These are phyloP conservation scores for Komagataella pastoris DNA, from an alignment of 805 yeast species.

Conservation along the genomic window DNA sequence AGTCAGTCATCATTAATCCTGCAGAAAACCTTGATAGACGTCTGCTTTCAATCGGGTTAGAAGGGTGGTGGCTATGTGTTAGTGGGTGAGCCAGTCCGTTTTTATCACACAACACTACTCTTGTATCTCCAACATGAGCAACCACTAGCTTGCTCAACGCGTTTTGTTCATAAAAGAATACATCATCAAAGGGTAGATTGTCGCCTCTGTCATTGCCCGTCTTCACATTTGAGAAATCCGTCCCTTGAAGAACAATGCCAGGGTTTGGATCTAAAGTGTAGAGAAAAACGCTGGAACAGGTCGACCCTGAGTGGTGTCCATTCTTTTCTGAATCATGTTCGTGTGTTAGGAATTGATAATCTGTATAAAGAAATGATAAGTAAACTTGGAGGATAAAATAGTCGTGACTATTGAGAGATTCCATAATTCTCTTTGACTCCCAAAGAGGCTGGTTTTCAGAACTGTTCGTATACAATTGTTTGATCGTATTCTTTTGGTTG, in stretches of 20 bases:
- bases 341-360: constrained; percentile 36
- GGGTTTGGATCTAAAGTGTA: constrained; percentile 17
- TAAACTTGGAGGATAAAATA: constrained; percentile 52
- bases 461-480: neutral
- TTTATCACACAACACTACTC: constrained; percentile 73
- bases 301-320: constrained; percentile 19
- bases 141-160: constrained; percentile 57
- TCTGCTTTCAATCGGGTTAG: constrained; percentile 63
- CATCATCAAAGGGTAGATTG: constrained; percentile 10
- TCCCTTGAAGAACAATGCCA: constrained; percentile 9
- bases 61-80: constrained; percentile 78
- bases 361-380: constrained; percentile 52
- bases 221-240: neutral
- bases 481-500: neutral
- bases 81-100: constrained; percentile 69
- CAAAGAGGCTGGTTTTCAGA: neutral
- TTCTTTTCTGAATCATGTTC: constrained; percentile 12
- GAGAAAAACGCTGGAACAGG: constrained; percentile 19
- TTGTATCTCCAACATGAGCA: constrained; percentile 90
- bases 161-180: constrained; percentile 48
- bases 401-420: constrained; percentile 21
- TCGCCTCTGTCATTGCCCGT: neutral
- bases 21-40: constrained; percentile 55
- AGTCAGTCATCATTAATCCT: constrained; percentile 63
- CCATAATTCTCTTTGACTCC: neutral